These are phyloP conservation scores for Capsella rubella DNA, from an alignment of 441 rosid genomes.

Conservation along the genomic window DNA sequence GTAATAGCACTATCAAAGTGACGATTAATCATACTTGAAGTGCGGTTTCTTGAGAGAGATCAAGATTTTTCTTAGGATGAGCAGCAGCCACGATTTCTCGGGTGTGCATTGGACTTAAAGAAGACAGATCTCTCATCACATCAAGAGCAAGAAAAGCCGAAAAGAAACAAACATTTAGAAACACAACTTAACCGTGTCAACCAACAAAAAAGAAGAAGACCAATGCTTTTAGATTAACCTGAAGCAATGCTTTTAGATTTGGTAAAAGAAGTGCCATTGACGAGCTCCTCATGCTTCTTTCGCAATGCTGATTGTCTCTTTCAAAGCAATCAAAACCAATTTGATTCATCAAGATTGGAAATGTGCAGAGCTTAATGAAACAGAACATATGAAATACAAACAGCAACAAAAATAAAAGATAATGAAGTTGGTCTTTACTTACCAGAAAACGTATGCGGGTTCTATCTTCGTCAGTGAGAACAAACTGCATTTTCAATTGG, in stretches of 20 bases:
- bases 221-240: slow-evolving; percentile 53
- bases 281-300: slow-evolving; percentile 70
- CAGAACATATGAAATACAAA: background rate
- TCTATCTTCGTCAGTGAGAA: slow-evolving; percentile 86
- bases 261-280: slow-evolving; percentile 34
- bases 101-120: slow-evolving; percentile 51
- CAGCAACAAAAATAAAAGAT: background rate
- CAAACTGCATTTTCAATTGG: slow-evolving; percentile 79
- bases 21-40: slow-evolving; percentile 33
- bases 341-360: slow-evolving; percentile 19
- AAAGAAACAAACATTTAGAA: slow-evolving; percentile 34
- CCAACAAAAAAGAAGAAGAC: background rate
- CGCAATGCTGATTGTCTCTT: slow-evolving; percentile 88
- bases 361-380: slow-evolving; percentile 17
- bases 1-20: slow-evolving; percentile 28
- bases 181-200: slow-evolving; percentile 18
- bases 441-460: slow-evolving; percentile 72
- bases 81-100: slow-evolving; percentile 27
- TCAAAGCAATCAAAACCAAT: slow-evolving; percentile 38
- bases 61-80: slow-evolving; percentile 36
- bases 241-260: slow-evolving; percentile 50
- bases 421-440: slow-evolving; percentile 38
- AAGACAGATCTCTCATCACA: slow-evolving; percentile 49
- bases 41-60: slow-evolving; percentile 35
- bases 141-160: slow-evolving; percentile 35